Conservation (phyloP, 1,284 basidiomycete genomes). For the Xerocomus amazonicus region DNA sequence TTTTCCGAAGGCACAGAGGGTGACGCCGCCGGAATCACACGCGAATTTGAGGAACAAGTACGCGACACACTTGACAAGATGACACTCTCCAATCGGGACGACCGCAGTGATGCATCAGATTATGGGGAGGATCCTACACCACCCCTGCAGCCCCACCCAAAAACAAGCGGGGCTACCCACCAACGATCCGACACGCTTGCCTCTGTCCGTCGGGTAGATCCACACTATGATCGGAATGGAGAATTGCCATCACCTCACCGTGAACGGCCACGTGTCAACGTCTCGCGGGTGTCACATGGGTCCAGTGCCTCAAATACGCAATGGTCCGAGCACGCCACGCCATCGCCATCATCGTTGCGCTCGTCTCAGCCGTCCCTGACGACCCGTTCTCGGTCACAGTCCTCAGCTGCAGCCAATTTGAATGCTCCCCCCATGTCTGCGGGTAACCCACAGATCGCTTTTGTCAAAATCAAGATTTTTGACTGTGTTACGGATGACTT, state of each 20-base stretch:
- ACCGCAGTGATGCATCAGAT: conserved; percentile 52
- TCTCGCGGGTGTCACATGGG: conserved; percentile 23
- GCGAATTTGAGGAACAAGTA: conserved; percentile 39
- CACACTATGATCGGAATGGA: conserved; percentile 11
- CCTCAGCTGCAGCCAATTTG: conserved; percentile 47
- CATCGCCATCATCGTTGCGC: conserved; percentile 44
- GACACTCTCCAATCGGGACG: conserved; percentile 40
- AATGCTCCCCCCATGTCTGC: conserved; percentile 72
- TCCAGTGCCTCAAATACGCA: conserved; percentile 28
- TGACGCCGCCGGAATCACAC: conserved; percentile 30
- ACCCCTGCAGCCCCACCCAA: conserved; percentile 13
- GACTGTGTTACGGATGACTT: conserved; percentile 89
- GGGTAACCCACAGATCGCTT: conserved; percentile 74
- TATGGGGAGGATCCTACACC: conserved; percentile 57
- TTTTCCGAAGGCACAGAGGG: conserved; percentile 38
- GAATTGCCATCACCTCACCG: conserved; percentile 29
- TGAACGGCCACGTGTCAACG: conserved; percentile 21
- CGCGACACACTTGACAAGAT: conserved; percentile 47
- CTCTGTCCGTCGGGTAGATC: conserved; percentile 35
- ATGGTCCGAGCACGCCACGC: conserved; percentile 32
- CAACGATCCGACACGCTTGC: conserved; percentile 49
- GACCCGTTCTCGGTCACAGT: conserved; percentile 55
- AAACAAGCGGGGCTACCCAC: conserved; percentile 30
- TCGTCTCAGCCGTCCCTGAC: conserved; percentile 46
- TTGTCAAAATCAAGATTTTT: conserved; percentile 98